A percentile compares a stretch with the other conserved stretches of the same genome.
These are phyloP conservation scores for Venturia effusa DNA, from an alignment of 2,329 filamentous ascomycete species.

Conservation along the genomic window DNA sequence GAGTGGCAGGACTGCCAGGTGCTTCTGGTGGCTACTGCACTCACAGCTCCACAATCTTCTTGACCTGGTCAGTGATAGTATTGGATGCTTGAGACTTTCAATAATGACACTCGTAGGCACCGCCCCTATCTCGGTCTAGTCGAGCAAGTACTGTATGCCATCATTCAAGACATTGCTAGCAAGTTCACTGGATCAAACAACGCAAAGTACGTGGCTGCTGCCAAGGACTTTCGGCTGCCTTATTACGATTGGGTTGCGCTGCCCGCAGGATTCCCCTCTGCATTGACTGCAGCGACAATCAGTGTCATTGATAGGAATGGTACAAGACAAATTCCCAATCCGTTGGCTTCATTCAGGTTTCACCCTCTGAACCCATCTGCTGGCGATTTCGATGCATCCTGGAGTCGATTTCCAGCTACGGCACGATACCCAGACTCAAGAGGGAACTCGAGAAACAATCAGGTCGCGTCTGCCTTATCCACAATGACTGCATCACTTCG, in stretches of 20 bases:
- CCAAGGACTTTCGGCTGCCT: constrained; percentile 22
- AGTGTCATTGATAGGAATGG: not conserved
- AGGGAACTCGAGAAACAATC: not conserved
- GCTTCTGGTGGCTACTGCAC: constrained; percentile 58
- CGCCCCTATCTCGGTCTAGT: constrained; percentile 62
- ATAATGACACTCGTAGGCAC: constrained; percentile 52
- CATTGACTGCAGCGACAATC: constrained; percentile 10
- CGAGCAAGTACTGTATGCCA: constrained; percentile 28
- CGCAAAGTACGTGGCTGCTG: constrained; percentile 18
- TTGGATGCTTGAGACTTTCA: too few relatives aligned
- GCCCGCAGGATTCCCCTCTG: constrained; percentile 10
- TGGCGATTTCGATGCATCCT: constrained; percentile 10
- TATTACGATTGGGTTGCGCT: constrained; percentile 26
- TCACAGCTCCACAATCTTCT: constrained; percentile 66
- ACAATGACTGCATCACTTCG: not conserved
- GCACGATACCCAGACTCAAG: not conserved
- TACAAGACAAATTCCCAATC: not conserved
- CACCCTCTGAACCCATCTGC: constrained; percentile 9
- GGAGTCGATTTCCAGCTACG: constrained; percentile 9
- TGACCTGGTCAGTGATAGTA: constrained; percentile 58
- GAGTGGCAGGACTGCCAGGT: constrained; percentile 36
- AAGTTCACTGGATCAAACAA: constrained; percentile 8
- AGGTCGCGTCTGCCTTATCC: not conserved
- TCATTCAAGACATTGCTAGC: constrained; percentile 17
- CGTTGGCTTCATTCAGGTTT: constrained; percentile 5